A percentile compares a stretch with the other conserved stretches of the same genome.
Conservation (phyloP, 352 stramenopile species). For the Achlya hypogyna region DNA sequence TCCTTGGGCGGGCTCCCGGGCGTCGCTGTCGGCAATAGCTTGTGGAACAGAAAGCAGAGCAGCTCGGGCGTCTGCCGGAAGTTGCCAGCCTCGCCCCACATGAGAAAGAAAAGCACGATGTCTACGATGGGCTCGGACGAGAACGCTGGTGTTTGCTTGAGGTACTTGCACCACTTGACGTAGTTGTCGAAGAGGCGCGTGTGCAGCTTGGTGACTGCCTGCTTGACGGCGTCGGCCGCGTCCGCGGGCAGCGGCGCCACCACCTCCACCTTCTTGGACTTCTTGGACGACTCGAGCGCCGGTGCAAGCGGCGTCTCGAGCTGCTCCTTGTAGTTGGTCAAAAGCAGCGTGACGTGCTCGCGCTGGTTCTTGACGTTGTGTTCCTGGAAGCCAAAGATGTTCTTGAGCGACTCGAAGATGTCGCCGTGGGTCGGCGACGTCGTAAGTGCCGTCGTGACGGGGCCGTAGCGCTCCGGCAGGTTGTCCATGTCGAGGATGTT, state of each 20-base stretch:
- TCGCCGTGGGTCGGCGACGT: constrained; percentile 44
- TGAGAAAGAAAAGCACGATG: constrained; percentile 73
- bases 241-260: constrained; percentile 32
- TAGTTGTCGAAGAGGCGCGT: constrained; percentile 75
- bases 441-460: constrained; percentile 40
- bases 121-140: constrained; percentile 69
- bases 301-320: constrained; percentile 25
- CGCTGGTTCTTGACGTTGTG: constrained; percentile 67
- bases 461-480: constrained; percentile 32
- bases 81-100: constrained; percentile 80
- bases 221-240: constrained; percentile 30
- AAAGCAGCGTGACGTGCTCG: constrained; percentile 66
- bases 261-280: constrained; percentile 57
- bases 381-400: constrained; percentile 95
- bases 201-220: constrained; percentile 71
- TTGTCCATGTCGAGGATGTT: constrained; percentile 68
- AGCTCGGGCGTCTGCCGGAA: constrained; percentile 74
- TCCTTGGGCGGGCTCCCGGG: constrained; percentile 47
- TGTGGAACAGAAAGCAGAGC: constrained; percentile 74
- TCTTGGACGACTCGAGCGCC: constrained; percentile 28
- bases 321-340: constrained; percentile 79
- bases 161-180: constrained; percentile 83
- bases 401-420: constrained; percentile 89
- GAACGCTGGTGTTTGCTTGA: constrained; percentile 70
- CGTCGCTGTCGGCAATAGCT: constrained; percentile 55